Evolutionary conservation across 331 rosid species (phyloP).

Genomic region (Arachis monticola): DNA sequence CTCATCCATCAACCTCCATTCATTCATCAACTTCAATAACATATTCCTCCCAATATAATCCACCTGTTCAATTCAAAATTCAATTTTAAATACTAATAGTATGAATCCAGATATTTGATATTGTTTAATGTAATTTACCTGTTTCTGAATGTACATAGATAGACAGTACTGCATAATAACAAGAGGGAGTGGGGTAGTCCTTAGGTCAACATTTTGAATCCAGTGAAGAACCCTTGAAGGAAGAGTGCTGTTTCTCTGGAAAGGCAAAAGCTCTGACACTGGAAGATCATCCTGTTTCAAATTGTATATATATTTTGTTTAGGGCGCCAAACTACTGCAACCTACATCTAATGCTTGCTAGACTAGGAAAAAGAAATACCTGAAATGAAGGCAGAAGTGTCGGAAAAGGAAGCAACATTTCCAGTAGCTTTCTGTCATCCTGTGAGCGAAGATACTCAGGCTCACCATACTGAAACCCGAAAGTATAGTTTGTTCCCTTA

Average conservation of each 20-base stretch:
- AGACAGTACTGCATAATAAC: slow-evolving; percentile 92
- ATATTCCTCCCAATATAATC: slow-evolving; percentile 60
- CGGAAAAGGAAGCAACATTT: slow-evolving; percentile 84
- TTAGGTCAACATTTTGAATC: slow-evolving; percentile 74
- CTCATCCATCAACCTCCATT: slow-evolving; percentile 96
- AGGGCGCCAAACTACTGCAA: slow-evolving; percentile 32
- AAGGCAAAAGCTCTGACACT: slow-evolving; percentile 86
- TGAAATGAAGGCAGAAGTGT: slow-evolving; percentile 73
- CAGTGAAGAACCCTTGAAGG: slow-evolving; percentile 80
- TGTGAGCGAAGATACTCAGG: slow-evolving; percentile 64
- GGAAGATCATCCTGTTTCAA: slow-evolving; percentile 71
- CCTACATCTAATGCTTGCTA: slow-evolving; percentile 32
- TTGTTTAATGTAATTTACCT: slow-evolving; percentile 56
- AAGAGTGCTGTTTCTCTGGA: slow-evolving; percentile 95
- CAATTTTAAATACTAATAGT: slow-evolving; percentile 21
- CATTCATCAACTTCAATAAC: slow-evolving; percentile 75
- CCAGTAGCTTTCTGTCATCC: slow-evolving; percentile 68
- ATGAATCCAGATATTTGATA: slow-evolving; percentile 29
- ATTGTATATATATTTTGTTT: slow-evolving; percentile 30
- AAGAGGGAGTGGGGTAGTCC: slow-evolving; percentile 75
- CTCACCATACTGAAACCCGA: slow-evolving; percentile 77
- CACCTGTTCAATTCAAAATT: slow-evolving; percentile 56
- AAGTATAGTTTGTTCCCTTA: slow-evolving; percentile 80
- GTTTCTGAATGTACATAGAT: slow-evolving; percentile 68
- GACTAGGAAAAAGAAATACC: slow-evolving; percentile 28